Evolutionary conservation across 2,329 filamentous ascomycete genomes (phyloP).

Genomic region (Penicillium sp.): DNA sequence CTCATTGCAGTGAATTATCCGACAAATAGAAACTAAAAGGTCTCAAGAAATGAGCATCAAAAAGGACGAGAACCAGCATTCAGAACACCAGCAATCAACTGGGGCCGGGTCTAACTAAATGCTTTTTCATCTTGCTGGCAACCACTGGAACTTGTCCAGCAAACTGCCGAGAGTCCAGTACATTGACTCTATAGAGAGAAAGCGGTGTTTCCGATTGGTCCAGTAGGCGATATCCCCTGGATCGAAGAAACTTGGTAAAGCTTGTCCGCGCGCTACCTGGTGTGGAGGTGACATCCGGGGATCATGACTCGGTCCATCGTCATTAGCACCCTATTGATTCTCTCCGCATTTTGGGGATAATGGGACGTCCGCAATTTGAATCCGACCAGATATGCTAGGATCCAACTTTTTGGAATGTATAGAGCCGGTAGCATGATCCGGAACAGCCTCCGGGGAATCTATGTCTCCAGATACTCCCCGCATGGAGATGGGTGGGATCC

Average conservation of each 20-base stretch:
- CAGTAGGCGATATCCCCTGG: conserved; percentile 6
- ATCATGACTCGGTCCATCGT: conserved; percentile 20
- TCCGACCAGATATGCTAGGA: conserved; percentile 6
- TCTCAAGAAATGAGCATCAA: conserved; percentile 1
- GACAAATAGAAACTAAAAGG: neutral
- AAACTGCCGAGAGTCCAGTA: neutral
- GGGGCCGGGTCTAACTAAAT: conserved; percentile 4
- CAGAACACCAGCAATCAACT: neutral
- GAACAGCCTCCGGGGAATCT: neutral
- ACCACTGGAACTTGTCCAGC: neutral
- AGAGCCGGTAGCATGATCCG: neutral
- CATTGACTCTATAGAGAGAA: neutral
- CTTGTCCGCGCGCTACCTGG: conserved; percentile 11
- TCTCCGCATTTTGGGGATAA: conserved; percentile 9
- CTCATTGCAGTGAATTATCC: conserved; percentile 11
- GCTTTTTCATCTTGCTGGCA: neutral
- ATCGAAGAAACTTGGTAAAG: conserved; percentile 12
- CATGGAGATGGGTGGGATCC: neutral
- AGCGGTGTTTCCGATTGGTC: conserved; percentile 23
- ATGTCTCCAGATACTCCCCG: conserved; percentile 1
- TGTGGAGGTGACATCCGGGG: conserved; percentile 29
- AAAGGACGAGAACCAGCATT: neutral
- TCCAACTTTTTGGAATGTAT: neutral
- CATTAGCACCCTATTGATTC: conserved; percentile 7
- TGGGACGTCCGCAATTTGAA: conserved; percentile 13